Percentiles rank a stretch among this genome's conserved stretches.
These are phyloP conservation scores for Crithidia bombi DNA, from an alignment of 208 protist genomes.

Conservation along the genomic window DNA sequence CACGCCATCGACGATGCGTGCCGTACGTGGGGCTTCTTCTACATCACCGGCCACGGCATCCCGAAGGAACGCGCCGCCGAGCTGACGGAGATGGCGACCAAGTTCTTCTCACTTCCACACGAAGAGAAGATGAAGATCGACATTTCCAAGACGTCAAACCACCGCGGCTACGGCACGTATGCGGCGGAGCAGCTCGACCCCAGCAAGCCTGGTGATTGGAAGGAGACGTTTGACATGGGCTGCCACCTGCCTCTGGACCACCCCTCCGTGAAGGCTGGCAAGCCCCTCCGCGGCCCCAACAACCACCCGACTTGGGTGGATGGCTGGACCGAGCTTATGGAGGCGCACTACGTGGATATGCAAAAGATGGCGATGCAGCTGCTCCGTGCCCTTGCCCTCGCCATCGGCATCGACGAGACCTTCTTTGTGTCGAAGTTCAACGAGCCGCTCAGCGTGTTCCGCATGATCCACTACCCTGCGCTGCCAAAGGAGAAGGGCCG, in stretches of 20 bases:
- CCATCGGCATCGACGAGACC: constrained; percentile 50
- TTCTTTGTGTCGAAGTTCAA: constrained; percentile 70
- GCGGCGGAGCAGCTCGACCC: constrained; percentile 64
- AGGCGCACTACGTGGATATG: constrained; percentile 70
- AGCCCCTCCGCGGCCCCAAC: constrained; percentile 74
- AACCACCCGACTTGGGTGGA: constrained; percentile 50
- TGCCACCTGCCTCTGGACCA: constrained; percentile 58
- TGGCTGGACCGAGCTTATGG: constrained; percentile 62
- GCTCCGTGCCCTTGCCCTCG: constrained; percentile 64
- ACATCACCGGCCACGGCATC: constrained; percentile 76
- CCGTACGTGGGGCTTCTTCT: constrained; percentile 85
- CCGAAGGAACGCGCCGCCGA: constrained; percentile 39
- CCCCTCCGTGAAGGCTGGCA: constrained; percentile 56
- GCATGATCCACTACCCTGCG: constrained; percentile 80
- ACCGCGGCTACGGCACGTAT: constrained; percentile 69
- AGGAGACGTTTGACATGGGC: constrained; percentile 81
- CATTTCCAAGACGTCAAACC: constrained; percentile 52
- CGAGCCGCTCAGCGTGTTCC: constrained; percentile 73
- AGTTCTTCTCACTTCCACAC: constrained; percentile 61
- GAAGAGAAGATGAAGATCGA: constrained; percentile 81
- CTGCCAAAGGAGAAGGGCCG: constrained; percentile 50
- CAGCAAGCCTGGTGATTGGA: constrained; percentile 50
- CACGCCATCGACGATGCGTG: constrained; percentile 72
- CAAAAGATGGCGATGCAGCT: constrained; percentile 51
- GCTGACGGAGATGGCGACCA: constrained; percentile 54